Evolutionary conservation across 2,329 filamentous ascomycete genomes (phyloP).

Genomic region (Penicillium hordei): DNA sequence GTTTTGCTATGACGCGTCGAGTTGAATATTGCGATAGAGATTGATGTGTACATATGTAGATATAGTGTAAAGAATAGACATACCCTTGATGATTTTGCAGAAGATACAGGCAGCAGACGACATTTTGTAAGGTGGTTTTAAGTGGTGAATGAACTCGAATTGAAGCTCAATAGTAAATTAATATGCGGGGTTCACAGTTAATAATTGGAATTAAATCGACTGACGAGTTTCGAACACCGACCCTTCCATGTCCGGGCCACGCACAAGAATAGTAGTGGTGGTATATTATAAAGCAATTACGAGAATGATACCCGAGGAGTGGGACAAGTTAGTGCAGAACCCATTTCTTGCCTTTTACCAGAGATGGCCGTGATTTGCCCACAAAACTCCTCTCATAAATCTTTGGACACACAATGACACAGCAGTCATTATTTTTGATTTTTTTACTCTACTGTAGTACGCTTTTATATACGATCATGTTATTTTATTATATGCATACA

Average conservation of each 20-base stretch:
- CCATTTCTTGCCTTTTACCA: conserved; percentile 79
- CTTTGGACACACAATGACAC: conserved; percentile 55
- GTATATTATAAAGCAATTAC: conserved; percentile 9
- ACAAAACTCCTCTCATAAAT: conserved; percentile 59
- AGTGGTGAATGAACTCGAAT: background rate
- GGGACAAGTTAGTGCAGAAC: conserved; percentile 69
- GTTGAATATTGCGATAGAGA: background rate
- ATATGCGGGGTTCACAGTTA: conserved; percentile 21
- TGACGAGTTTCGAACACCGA: conserved; percentile 32
- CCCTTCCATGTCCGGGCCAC: background rate
- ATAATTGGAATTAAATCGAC: conserved; percentile 1
- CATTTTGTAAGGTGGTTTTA: conserved; percentile 20
- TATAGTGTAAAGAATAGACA: background rate
- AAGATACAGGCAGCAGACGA: conserved; percentile 75
- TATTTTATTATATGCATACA: no score
- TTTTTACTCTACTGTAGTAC: no score
- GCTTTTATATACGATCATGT: no score
- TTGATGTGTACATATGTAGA: background rate
- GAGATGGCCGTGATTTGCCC: conserved; percentile 70
- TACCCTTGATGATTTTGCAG: conserved; percentile 97
- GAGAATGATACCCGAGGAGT: conserved; percentile 51
- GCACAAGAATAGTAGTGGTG: accelerated
- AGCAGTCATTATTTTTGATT: conserved; percentile 42
- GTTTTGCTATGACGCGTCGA: conserved; percentile 1
- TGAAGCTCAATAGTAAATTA: background rate